These are phyloP conservation scores for Mycosphaerella arachidis DNA, from an alignment of 2,329 filamentous ascomycete species.

Conservation along the genomic window DNA sequence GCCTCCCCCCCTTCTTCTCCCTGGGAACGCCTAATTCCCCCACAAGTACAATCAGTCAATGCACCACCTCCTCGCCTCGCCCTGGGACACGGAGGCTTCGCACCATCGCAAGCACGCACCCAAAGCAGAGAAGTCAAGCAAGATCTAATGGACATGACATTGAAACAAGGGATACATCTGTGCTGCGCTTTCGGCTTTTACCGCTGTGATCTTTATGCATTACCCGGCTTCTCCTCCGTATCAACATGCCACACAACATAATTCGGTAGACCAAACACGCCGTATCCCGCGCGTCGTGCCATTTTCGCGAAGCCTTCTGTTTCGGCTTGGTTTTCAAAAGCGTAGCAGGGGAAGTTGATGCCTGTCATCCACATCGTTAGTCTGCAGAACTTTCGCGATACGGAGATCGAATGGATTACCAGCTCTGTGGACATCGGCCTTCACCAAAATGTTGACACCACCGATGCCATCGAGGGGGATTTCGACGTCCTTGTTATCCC, in stretches of 20 bases:
- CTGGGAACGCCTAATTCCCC: not conserved
- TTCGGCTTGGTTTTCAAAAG: slow-evolving; percentile 98
- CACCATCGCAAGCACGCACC: not conserved
- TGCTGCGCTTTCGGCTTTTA: not conserved
- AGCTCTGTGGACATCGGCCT: slow-evolving; percentile 93
- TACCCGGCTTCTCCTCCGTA: slow-evolving; percentile 89
- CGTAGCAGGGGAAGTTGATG: slow-evolving; percentile 94
- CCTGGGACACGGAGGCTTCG: not conserved
- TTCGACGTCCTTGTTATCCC: slow-evolving; percentile 85
- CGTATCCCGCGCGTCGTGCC: slow-evolving; percentile 92
- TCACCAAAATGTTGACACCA: slow-evolving; percentile 95
- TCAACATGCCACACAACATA: slow-evolving; percentile 99
- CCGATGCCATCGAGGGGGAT: slow-evolving; percentile 92
- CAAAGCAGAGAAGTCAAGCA: not conserved
- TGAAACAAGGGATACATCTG: not conserved
- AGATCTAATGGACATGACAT: not conserved
- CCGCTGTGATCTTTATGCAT: slow-evolving; percentile 42
- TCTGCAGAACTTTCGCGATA: not conserved
- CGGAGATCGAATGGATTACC: slow-evolving; percentile 49
- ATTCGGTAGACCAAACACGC: slow-evolving; percentile 88
- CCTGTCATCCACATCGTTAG: slow-evolving; percentile 48
- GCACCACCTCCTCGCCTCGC: not conserved
- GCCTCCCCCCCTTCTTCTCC: no score
- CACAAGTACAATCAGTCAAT: not conserved
- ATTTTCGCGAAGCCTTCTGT: slow-evolving; percentile 99